Percentiles rank a stretch among this genome's conserved stretches.
Conservation (phyloP, 2,329 filamentous ascomycete species). For the Coniochaeta sp. region DNA sequence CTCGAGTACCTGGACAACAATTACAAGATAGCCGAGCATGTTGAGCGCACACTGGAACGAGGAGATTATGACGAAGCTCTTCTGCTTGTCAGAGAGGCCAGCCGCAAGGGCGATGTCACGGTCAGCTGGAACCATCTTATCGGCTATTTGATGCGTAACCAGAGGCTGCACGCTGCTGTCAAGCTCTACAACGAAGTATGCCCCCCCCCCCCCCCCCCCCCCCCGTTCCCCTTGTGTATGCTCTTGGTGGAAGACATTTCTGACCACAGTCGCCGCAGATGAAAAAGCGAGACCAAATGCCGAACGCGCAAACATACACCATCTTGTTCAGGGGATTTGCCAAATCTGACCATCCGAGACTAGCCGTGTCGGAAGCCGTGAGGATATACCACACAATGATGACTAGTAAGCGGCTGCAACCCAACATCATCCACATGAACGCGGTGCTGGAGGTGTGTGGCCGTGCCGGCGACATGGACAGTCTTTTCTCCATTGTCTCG, state of each 20-base stretch:
- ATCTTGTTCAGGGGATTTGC: constrained; percentile 73
- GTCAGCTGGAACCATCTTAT: constrained; percentile 90
- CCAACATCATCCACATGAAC: constrained; percentile 79
- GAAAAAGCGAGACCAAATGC: constrained; percentile 83
- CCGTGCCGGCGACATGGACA: constrained; percentile 66
- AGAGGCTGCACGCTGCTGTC: constrained; percentile 56
- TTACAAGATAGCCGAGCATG: constrained; percentile 61
- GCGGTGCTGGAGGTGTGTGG: constrained; percentile 79
- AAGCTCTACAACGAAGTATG: constrained; percentile 83
- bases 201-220: too few relatives aligned
- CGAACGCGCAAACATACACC: constrained; percentile 78
- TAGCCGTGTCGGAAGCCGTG: constrained; percentile 61
- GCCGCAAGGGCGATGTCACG: constrained; percentile 52
- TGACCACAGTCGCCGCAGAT: constrained; percentile 46
- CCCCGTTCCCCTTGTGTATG: neutral
- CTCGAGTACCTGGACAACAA: constrained; percentile 62
- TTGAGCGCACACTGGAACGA: constrained; percentile 51
- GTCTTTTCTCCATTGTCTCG: constrained; percentile 69
- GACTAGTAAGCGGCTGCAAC: constrained; percentile 54
- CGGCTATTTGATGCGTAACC: constrained; percentile 56
- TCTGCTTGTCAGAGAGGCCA: constrained; percentile 61
- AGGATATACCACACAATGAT: constrained; percentile 72
- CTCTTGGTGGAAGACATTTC: neutral
- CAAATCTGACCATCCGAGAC: constrained; percentile 45
- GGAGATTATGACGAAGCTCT: constrained; percentile 60